A percentile compares a stretch with the other conserved stretches of the same genome.
Conservation (phyloP, 306 rosid species). For the Cicer arietinum region DNA sequence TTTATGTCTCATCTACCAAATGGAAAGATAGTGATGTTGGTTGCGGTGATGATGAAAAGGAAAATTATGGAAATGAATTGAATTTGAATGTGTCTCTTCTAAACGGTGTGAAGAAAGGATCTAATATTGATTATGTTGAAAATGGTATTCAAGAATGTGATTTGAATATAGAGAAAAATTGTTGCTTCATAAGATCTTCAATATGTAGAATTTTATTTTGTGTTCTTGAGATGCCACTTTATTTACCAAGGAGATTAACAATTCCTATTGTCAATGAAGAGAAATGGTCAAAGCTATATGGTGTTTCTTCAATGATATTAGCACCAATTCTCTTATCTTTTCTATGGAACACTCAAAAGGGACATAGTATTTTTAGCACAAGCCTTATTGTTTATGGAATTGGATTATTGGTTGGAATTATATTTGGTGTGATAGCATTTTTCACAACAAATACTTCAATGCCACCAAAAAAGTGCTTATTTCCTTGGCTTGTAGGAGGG, state of each 20-base stretch:
- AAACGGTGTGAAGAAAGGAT: slow-evolving; percentile 37
- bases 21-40: slow-evolving; percentile 6
- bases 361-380: slow-evolving; percentile 14
- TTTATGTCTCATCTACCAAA: slow-evolving; percentile 41
- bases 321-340: slow-evolving; percentile 48
- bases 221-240: slow-evolving; percentile 48
- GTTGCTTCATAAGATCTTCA: slow-evolving; percentile 32
- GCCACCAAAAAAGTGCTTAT: slow-evolving; percentile 49
- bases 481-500: slow-evolving; percentile 56
- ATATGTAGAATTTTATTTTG: slow-evolving; percentile 21
- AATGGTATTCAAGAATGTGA: slow-evolving; percentile 34
- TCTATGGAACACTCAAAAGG: slow-evolving; percentile 36
- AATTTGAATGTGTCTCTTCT: slow-evolving; percentile 50
- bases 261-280: slow-evolving; percentile 50
- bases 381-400: slow-evolving; percentile 38
- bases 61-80: slow-evolving; percentile 41
- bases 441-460: slow-evolving; percentile 35
- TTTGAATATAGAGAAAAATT: slow-evolving; percentile 26
- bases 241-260: slow-evolving; percentile 49
- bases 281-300: slow-evolving; percentile 53
- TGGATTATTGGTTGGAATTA: slow-evolving; percentile 43
- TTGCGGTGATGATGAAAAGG: slow-evolving; percentile 37
- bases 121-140: slow-evolving; percentile 28
- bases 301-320: slow-evolving; percentile 44
- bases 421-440: slow-evolving; percentile 44